These are phyloP conservation scores for Alternaria sp. DNA, from an alignment of 2,329 filamentous ascomycete species.

Conservation along the genomic window DNA sequence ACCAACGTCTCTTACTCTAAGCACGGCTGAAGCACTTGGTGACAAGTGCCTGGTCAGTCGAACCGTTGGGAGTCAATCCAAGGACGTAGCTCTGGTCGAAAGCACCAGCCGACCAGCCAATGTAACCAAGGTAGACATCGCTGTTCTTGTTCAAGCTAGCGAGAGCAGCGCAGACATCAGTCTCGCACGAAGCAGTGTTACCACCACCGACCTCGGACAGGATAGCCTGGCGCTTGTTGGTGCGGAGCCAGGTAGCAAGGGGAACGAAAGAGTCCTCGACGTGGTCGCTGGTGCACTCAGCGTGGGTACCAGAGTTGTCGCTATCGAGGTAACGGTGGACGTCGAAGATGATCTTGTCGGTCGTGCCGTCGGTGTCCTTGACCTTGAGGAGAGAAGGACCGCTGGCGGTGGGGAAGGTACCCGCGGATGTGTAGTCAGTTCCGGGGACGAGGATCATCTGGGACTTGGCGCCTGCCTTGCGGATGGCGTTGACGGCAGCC, in stretches of 20 bases:
- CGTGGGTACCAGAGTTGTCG: constrained; percentile 51
- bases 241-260: constrained; percentile 49
- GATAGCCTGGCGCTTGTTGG: constrained; percentile 51
- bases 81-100: constrained; percentile 39
- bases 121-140: constrained; percentile 46
- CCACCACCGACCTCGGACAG: constrained; percentile 56
- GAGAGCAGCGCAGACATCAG: constrained; percentile 45
- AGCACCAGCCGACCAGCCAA: constrained; percentile 41
- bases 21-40: constrained; percentile 4
- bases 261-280: constrained; percentile 47
- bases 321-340: constrained; percentile 55
- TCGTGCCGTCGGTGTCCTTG: constrained; percentile 68
- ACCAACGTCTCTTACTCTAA: neutral
- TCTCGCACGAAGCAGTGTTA: constrained; percentile 46
- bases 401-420: constrained; percentile 35
- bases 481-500: constrained; percentile 70
- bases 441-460: constrained; percentile 73
- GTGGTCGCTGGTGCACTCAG: constrained; percentile 37
- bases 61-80: constrained; percentile 30
- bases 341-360: constrained; percentile 61
- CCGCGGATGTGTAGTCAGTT: constrained; percentile 62
- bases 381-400: constrained; percentile 62
- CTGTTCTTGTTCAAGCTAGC: constrained; percentile 43
- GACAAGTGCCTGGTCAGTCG: neutral
- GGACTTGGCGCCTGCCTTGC: constrained; percentile 67